These are phyloP conservation scores for Cyclotella choctawhatcheeana DNA, from an alignment of 108 stramenopile species.

Conservation along the genomic window DNA sequence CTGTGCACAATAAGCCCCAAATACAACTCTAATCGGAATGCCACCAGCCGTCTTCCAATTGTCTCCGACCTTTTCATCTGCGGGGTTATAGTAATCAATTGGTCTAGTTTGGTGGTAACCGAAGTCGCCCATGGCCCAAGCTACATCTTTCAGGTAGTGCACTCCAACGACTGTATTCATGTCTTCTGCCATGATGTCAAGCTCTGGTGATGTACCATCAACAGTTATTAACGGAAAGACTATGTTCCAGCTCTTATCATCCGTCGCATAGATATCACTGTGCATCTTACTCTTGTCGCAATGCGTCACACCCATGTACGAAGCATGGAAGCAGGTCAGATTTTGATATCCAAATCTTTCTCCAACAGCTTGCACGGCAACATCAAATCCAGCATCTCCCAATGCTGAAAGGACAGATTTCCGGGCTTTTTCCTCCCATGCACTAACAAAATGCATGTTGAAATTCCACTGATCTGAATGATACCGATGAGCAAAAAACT, in stretches of 20 bases:
- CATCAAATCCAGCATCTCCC: conserved; percentile 48
- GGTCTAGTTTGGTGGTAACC: conserved; percentile 57
- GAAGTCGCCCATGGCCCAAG: conserved; percentile 56
- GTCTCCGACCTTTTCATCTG: conserved; percentile 6
- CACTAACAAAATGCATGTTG: conserved; percentile 56
- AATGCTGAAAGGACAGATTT: conserved; percentile 35
- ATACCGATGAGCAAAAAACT: conserved; percentile 57
- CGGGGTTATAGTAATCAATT: conserved; percentile 40
- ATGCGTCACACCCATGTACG: conserved; percentile 55
- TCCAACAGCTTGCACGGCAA: conserved; percentile 42
- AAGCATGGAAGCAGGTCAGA: conserved; percentile 48
- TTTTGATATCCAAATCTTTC: conserved; percentile 51
- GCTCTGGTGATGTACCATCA: conserved; percentile 44
- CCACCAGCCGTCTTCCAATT: conserved; percentile 5
- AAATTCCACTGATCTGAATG: conserved; percentile 39
- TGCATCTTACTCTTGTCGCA: conserved; percentile 50
- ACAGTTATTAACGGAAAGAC: conserved; percentile 53
- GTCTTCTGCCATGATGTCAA: conserved; percentile 52
- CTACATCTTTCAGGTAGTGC: conserved; percentile 59
- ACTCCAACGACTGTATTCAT: conserved; percentile 57
- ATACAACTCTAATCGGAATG: conserved; percentile 49
- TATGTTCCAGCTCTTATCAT: conserved; percentile 53
- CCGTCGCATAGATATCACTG: conserved; percentile 49
- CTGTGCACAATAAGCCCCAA: conserved; percentile 56
- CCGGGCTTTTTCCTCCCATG: conserved; percentile 51